Percentiles rank a stretch among this genome's conserved stretches.
Conservation (phyloP, 2,329 filamentous ascomycete genomes). For the Didymella keratinophila region DNA sequence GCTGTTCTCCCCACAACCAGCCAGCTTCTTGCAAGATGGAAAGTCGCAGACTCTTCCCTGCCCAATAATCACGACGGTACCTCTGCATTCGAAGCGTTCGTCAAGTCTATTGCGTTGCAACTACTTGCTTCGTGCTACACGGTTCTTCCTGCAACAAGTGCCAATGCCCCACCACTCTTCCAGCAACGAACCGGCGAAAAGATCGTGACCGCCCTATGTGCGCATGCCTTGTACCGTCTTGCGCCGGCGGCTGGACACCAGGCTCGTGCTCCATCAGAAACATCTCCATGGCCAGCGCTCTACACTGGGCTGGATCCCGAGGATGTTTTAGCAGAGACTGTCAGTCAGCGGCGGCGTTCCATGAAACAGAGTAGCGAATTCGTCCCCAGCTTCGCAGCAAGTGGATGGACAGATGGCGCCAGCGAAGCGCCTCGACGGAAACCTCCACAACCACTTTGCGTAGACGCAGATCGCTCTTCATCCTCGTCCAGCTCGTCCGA, state of each 20-base stretch:
- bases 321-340: not conserved
- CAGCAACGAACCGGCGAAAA: slow-evolving; percentile 3
- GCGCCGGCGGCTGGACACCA: slow-evolving; percentile 40
- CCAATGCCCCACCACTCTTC: slow-evolving; percentile 21
- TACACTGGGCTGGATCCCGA: slow-evolving; percentile 29
- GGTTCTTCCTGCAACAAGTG: slow-evolving; percentile 20
- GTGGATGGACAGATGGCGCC: not conserved
- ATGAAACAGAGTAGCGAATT: slow-evolving; percentile 3
- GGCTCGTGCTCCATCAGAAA: slow-evolving; percentile 33
- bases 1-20: not conserved
- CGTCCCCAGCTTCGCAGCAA: not conserved
- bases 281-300: slow-evolving; percentile 30
- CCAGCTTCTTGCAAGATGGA: slow-evolving; percentile 2
- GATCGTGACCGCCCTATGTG: slow-evolving; percentile 26
- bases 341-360: not conserved
- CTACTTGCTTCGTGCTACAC: slow-evolving; percentile 40
- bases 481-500: not conserved
- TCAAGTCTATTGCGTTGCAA: slow-evolving; percentile 34
- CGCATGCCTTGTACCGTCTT: slow-evolving; percentile 30
- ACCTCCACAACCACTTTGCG: not conserved
- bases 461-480: too few species aligned
- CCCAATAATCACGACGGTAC: not conserved
- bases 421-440: not conserved
- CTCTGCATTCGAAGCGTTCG: slow-evolving; percentile 21
- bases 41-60: not conserved